Conservation (phyloP, 208 protist species). For the Trypanosoma grayi region DNA sequence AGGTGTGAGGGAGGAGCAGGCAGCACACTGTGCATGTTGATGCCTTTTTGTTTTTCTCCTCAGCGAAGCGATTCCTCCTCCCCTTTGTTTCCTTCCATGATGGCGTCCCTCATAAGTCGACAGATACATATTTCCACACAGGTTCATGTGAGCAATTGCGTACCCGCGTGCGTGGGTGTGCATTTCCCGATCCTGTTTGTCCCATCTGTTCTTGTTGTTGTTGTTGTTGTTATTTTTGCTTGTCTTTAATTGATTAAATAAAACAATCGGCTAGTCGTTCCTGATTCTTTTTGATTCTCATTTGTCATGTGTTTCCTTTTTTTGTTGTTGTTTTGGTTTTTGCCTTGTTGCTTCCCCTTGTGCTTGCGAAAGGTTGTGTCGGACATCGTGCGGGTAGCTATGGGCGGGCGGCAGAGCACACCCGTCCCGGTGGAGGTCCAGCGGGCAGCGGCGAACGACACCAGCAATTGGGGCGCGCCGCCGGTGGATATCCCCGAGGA, state of each 20-base stretch:
- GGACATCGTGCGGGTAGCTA: background rate
- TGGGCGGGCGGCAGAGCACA: constrained; percentile 47
- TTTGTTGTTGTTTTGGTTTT: background rate
- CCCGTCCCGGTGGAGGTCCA: constrained; percentile 19
- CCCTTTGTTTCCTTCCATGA: too few species aligned
- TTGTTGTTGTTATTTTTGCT: constrained; percentile 7
- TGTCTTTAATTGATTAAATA: background rate
- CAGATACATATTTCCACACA: background rate
- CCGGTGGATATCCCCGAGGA: constrained; percentile 69
- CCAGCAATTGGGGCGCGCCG: constrained; percentile 58
- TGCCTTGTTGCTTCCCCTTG: background rate
- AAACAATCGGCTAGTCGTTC: too few species aligned
- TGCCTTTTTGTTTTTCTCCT: background rate
- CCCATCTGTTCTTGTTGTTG: too few species aligned
- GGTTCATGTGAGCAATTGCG: background rate
- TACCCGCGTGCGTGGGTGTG: background rate
- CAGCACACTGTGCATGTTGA: background rate
- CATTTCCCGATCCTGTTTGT: too few species aligned
- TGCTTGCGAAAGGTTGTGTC: background rate
- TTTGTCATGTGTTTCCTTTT: background rate
- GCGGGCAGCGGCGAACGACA: constrained; percentile 19
- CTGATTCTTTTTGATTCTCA: constrained; percentile 14
- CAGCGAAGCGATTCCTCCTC: too few species aligned
- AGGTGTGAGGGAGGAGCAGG: background rate
- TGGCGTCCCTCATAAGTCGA: too few species aligned